phyloP scores from a whole-genome alignment of 2,329 filamentous ascomycete genomes.

The Fusarium nurragi region DNA sequence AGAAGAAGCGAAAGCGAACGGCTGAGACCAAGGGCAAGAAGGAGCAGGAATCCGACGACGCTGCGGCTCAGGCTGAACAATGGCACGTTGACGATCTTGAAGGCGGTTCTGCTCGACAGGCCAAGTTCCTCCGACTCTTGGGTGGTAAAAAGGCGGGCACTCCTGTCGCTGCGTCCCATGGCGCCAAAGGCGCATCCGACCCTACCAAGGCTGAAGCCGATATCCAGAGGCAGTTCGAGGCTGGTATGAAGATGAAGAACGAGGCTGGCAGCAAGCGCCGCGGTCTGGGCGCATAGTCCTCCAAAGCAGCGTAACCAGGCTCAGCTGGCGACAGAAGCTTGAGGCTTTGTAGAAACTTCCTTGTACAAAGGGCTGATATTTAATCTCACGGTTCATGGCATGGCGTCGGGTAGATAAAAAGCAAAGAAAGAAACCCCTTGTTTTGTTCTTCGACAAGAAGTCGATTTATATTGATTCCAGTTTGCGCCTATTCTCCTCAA shows the following conservation, averaged over 20 bases:
- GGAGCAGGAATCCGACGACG: slow-evolving; percentile 23
- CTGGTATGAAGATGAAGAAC: slow-evolving; percentile 65
- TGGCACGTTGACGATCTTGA: slow-evolving; percentile 65
- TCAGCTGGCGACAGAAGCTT: not conserved
- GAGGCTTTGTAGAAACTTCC: slow-evolving; percentile 6
- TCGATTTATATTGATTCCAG: slow-evolving; percentile 39
- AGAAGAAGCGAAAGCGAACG: slow-evolving; percentile 51
- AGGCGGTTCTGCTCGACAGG: slow-evolving; percentile 61
- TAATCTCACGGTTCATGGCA: slow-evolving; percentile 33
- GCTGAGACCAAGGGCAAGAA: slow-evolving; percentile 37
- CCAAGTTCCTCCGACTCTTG: slow-evolving; percentile 66
- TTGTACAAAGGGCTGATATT: slow-evolving; percentile 15
- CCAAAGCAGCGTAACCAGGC: not conserved
- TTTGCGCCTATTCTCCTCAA: slow-evolving; percentile 44
- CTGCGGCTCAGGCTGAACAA: slow-evolving; percentile 49
- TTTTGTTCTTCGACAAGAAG: slow-evolving; percentile 29
- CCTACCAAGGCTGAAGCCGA: slow-evolving; percentile 59
- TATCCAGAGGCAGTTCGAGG: slow-evolving; percentile 66
- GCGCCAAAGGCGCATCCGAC: slow-evolving; percentile 45
- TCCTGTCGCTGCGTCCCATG: slow-evolving; percentile 34
- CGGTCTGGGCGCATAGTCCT: slow-evolving; percentile 61
- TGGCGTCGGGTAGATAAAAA: slow-evolving; percentile 46
- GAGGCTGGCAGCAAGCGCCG: slow-evolving; percentile 60
- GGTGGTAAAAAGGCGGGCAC: slow-evolving; percentile 60
- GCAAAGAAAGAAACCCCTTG: slow-evolving; percentile 35